Conservation (phyloP, 2,329 filamentous ascomycete genomes). For the Sporothrix dimorphospora region DNA sequence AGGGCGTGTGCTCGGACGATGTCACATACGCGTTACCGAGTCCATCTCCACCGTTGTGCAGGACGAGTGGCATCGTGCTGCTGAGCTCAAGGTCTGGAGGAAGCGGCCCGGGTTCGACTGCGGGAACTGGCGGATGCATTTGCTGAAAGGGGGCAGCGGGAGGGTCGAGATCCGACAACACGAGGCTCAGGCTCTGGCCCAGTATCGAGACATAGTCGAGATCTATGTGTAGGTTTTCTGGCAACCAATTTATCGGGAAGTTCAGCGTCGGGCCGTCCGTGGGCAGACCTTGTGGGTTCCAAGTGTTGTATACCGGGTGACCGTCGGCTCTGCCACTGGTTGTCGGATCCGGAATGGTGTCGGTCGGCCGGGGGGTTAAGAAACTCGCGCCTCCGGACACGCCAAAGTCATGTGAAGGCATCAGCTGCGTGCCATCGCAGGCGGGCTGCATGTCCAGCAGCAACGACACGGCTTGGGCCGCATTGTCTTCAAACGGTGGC, state of each 20-base stretch:
- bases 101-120: background rate
- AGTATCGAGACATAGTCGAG: slow-evolving; percentile 9
- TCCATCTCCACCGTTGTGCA: background rate
- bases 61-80: background rate
- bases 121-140: background rate
- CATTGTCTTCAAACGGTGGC: background rate
- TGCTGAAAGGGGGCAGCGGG: background rate
- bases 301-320: background rate
- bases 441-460: background rate
- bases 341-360: background rate
- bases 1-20: background rate
- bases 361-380: background rate
- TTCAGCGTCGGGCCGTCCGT: background rate
- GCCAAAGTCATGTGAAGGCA: background rate
- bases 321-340: background rate
- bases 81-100: background rate
- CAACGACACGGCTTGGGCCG: background rate
- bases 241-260: slow-evolving; percentile 12
- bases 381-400: background rate
- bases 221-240: background rate
- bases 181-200: background rate
- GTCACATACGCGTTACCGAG: background rate
- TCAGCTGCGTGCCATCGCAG: background rate
- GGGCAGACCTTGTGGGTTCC: background rate
- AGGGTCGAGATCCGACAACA: background rate